A percentile compares a stretch with the other conserved stretches of the same genome.
These are phyloP conservation scores for Trichosporon sp. DNA, from an alignment of 1,284 basidiomycete genomes.

Conservation along the genomic window DNA sequence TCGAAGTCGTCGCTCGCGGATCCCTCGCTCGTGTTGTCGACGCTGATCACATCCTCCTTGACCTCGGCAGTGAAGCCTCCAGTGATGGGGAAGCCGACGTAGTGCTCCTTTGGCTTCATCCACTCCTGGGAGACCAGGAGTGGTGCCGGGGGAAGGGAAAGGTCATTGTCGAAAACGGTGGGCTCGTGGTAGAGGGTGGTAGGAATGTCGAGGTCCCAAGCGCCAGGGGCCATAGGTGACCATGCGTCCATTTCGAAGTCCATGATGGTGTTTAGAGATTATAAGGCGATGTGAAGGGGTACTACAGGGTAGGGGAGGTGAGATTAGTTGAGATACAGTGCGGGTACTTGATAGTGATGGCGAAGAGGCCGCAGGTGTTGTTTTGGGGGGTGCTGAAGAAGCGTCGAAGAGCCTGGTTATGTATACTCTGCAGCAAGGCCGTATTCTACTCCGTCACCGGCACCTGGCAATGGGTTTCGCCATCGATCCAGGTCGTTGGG, in stretches of 20 bases:
- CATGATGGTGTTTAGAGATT: not conserved
- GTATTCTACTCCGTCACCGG: not conserved
- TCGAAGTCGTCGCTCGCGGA: not conserved
- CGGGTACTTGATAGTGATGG: not conserved
- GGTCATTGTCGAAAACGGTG: not conserved
- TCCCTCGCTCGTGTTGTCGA: not conserved
- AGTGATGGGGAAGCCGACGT: not conserved
- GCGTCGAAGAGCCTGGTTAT: not conserved
- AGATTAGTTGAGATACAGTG: not conserved
- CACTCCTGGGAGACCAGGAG: slow-evolving; percentile 5
- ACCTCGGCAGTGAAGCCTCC: not conserved
- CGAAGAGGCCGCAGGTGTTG: not conserved
- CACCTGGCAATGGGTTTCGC: not conserved
- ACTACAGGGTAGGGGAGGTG: not conserved
- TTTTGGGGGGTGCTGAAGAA: not conserved
- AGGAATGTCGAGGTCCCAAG: slow-evolving; percentile 14
- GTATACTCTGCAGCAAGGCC: not conserved
- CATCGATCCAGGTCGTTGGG: not conserved
- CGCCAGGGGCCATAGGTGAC: slow-evolving; percentile 13
- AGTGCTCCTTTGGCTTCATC: slow-evolving; percentile 4
- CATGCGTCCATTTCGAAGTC: slow-evolving; percentile 3
- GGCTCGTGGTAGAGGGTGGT: not conserved
- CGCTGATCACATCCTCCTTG: not conserved
- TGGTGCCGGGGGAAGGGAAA: not conserved
- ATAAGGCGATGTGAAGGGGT: not conserved